These are phyloP conservation scores for Metschnikowia rubicola DNA, from an alignment of 805 yeast genomes.

Conservation along the genomic window DNA sequence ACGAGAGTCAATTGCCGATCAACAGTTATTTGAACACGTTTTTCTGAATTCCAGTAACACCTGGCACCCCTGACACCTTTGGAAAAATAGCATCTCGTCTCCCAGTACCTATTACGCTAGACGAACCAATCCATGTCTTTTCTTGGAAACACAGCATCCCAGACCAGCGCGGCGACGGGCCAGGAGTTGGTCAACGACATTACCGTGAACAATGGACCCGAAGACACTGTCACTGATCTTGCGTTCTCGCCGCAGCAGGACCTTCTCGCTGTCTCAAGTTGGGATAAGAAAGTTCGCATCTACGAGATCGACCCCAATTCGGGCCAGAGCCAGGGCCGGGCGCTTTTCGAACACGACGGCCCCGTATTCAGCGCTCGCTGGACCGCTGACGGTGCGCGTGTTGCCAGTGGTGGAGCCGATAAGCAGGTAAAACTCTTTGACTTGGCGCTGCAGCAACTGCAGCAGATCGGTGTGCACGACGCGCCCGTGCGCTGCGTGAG, in stretches of 20 bases:
- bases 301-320: conserved; percentile 74
- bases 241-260: conserved; percentile 87
- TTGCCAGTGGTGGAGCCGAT: conserved; percentile 87
- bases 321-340: conserved; percentile 84
- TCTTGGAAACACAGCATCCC: conserved; percentile 23
- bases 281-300: conserved; percentile 94
- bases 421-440: conserved; percentile 83
- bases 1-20: no score
- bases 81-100: not conserved
- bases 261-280: conserved; percentile 73
- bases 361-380: conserved; percentile 83
- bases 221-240: conserved; percentile 81
- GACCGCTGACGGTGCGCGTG: conserved; percentile 83
- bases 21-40: no score
- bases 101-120: not conserved
- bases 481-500: conserved; percentile 74
- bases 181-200: conserved; percentile 70
- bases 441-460: conserved; percentile 73
- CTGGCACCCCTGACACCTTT: no score
- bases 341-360: conserved; percentile 83
- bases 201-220: conserved; percentile 76
- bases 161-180: conserved; percentile 45
- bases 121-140: conserved; percentile 33
- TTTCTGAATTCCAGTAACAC: no score
- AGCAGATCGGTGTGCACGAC: conserved; percentile 83